Evolutionary conservation across 2,329 filamentous ascomycete species (phyloP), one percentile per base, ranked within the genome.

Genomic region (Epicoccum sorghinum): DNA sequence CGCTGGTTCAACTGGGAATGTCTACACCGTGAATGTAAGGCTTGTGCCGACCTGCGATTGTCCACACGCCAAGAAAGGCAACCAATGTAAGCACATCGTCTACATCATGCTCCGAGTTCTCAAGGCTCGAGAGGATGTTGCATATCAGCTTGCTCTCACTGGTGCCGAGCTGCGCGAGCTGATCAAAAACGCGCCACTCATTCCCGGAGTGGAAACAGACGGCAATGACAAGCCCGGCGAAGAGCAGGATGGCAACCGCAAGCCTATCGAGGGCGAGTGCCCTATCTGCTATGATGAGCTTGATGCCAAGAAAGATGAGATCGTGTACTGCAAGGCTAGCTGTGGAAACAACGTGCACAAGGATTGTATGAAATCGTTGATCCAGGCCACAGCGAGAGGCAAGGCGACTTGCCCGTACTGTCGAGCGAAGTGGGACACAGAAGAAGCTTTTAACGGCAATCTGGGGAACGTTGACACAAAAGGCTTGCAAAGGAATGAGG

Each of bases 291-390:
- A 72, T 32, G 64, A 64, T 38, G 66, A 71, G n/a, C 64, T 72
- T 27, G 54, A 65, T 3, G n/a, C 77, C 1, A 67, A 67, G 3
- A 76, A 76, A 3, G 68, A 73, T 43, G 51, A 61, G 2, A 70
- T 70, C 27, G 69, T 72, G 3, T 88, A 83, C 78, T 88, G 86
- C 71, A 81, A 81, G 63, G 79, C 80, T 0, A 77, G 81, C 3
- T 88, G 86, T 60, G 85, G 85, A 14, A 86, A 87, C 69, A 87
- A 87, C 61, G 73, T 86, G n/a, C 84, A 86, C 67, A 79, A 80
- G 54, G 64, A 69, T 1, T 86, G 84, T 60, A 86, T 86, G 67
- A 69, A 81, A 49, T 76, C 80, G 55, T 86, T 84, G 84, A 67
- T 68, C 7, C 52, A 64, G 3, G 59, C 60, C 7, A 60, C 67